Evolutionary conservation across 2,329 filamentous ascomycete genomes (phyloP).

Genomic region (Trichoderma lentiforme): DNA sequence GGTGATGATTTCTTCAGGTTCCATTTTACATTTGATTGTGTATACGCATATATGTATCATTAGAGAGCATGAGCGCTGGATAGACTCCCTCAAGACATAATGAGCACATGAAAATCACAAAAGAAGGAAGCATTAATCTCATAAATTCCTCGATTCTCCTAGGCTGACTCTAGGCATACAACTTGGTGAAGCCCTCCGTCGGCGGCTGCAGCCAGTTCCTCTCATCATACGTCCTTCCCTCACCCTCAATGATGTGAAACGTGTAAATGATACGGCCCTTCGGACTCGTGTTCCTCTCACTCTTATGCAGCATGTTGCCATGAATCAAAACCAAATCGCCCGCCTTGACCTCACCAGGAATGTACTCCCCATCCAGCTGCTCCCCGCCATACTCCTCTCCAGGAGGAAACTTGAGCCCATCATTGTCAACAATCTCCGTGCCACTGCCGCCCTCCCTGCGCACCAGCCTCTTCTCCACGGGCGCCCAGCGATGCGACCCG

Average conservation of each 20-base stretch:
- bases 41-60: conserved; percentile 12
- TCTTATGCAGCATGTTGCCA: conserved; percentile 93
- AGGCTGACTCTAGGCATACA: conserved; percentile 42
- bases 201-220: conserved; percentile 93
- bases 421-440: conserved; percentile 70
- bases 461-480: conserved; percentile 72
- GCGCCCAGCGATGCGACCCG: conserved; percentile 73
- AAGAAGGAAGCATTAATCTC: not conserved
- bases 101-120: not conserved
- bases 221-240: conserved; percentile 70
- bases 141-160: not conserved
- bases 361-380: conserved; percentile 54
- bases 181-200: conserved; percentile 69
- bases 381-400: conserved; percentile 47
- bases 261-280: conserved; percentile 95
- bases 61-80: conserved; percentile 4
- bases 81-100: conserved; percentile 10
- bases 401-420: conserved; percentile 60
- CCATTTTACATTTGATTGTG: not conserved
- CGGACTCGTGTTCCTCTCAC: conserved; percentile 81
- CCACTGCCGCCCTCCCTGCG: conserved; percentile 52
- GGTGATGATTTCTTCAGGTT: not conserved
- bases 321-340: conserved; percentile 91
- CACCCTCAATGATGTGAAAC: conserved; percentile 91
- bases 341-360: conserved; percentile 82